Base-by-base conservation (phyloP, 768 basidiomycete genomes). In the Collybia mongolica region DNA sequence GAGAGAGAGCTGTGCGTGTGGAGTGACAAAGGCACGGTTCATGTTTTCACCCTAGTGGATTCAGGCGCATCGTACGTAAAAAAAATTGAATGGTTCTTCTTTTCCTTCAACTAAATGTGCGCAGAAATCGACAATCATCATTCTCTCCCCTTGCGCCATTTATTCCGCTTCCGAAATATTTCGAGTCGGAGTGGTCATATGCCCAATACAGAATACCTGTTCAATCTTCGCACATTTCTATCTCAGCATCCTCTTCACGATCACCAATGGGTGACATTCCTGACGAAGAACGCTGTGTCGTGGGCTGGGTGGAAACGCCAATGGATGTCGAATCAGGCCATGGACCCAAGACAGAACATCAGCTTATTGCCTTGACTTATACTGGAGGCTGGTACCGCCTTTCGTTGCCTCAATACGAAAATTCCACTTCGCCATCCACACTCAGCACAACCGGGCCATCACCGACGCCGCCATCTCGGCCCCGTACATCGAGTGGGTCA, bases 151-250 rank as follows among this genome's bases (percentile, higher is more conserved):
- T 96, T 41, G 81, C 86, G 14, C 85, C 88, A 2, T 93, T 86
- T 61, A 69, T 96, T 8, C 88, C 87, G 12, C 75, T 92, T 28
- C 93, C 93, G 15, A 90, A 88, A 54, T 96, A 96, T 65, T 94
- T 97, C 63, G 84, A 86, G 60, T 94, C 92, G n/a, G 88, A 94
- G 65, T 96, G 93, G 94, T 95, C 93, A 0, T 94, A 96, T 62
- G 91, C 93, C 12, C 88, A 91, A 57, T 97, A 90, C 65, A 82
- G 90, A 38, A 89, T 97, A 61, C 93, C 93, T 2, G 73, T 87
- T 2, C 90, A 92, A 57, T 86, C 87, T 1, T 75, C 92, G 6
- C 91, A 94, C 55, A 86, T 93, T 41, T 86, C 89, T 9, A 69
- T 93, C 11, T 80, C 88, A 2, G 77, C 83, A n/a, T 77, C 83